Conservation (phyloP, 169 alveolate species). For the Blepharisma undulans region DNA sequence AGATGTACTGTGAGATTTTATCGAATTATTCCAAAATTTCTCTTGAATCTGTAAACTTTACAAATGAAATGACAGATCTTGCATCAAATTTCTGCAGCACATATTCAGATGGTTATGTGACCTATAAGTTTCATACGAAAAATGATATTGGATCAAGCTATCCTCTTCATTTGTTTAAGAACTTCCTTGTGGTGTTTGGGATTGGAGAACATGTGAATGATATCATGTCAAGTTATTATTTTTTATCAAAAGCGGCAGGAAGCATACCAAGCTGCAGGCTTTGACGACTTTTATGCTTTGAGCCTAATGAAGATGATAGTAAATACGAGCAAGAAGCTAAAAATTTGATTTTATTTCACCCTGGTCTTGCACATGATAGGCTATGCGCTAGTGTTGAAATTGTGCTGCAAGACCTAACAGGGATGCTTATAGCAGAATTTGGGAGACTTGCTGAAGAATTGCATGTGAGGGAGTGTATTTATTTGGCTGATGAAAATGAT, state of each 20-base stretch:
- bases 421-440: constrained; percentile 11
- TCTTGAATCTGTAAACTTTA: neutral
- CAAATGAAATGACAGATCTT: neutral
- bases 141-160: neutral
- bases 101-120: neutral
- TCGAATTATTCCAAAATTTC: neutral
- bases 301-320: constrained; percentile 25
- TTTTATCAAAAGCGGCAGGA: neutral
- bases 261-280: neutral
- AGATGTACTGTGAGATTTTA: constrained; percentile 1
- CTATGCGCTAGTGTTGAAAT: constrained; percentile 1
- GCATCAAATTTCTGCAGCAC: too few relatives aligned
- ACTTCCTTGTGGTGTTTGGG: neutral
- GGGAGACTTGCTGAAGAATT: neutral
- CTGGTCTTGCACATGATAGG: neutral
- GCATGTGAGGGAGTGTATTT: neutral
- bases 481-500: neutral
- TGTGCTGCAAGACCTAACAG: constrained; percentile 15
- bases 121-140: neutral
- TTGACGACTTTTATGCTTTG: constrained; percentile 24
- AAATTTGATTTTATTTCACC: constrained; percentile 28
- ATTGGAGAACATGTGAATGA: constrained; percentile 9
- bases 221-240: neutral
- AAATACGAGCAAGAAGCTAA: constrained; percentile 12
- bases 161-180: constrained; percentile 20